These are phyloP conservation scores for Liriodendron chinense DNA, from an alignment of 164 flowering plant genomes.

Conservation along the genomic window DNA sequence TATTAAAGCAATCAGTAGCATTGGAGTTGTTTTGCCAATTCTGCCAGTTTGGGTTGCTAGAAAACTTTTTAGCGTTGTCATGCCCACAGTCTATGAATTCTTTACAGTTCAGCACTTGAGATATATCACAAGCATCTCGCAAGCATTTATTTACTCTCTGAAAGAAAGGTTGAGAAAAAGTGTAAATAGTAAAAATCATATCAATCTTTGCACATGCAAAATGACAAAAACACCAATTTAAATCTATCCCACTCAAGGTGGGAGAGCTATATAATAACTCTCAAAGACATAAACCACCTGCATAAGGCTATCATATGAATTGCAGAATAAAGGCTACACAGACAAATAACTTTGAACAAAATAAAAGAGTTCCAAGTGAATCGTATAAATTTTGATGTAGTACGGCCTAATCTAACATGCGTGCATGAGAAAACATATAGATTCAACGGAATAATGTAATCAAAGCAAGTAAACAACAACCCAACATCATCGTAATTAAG, in stretches of 20 bases:
- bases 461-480: no score
- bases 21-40: conserved; percentile 30
- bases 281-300: background rate
- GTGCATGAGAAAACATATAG: no score
- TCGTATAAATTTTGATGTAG: no score
- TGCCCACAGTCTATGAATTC: conserved; percentile 68
- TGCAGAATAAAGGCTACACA: background rate
- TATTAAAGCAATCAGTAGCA: conserved; percentile 47
- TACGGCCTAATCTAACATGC: no score
- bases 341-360: background rate
- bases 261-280: background rate
- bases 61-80: conserved; percentile 15
- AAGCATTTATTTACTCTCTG: conserved; percentile 92
- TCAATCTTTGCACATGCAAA: background rate
- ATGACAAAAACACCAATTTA: background rate
- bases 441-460: no score
- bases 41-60: conserved; percentile 10
- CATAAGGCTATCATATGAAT: background rate
- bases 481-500: no score
- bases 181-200: background rate
- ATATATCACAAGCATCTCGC: conserved; percentile 50
- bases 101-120: conserved; percentile 24
- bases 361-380: no score
- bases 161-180: background rate
- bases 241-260: background rate